phyloP scores from a whole-genome alignment of 176 grass and related monocot genomes.

The Avena eriantha region DNA sequence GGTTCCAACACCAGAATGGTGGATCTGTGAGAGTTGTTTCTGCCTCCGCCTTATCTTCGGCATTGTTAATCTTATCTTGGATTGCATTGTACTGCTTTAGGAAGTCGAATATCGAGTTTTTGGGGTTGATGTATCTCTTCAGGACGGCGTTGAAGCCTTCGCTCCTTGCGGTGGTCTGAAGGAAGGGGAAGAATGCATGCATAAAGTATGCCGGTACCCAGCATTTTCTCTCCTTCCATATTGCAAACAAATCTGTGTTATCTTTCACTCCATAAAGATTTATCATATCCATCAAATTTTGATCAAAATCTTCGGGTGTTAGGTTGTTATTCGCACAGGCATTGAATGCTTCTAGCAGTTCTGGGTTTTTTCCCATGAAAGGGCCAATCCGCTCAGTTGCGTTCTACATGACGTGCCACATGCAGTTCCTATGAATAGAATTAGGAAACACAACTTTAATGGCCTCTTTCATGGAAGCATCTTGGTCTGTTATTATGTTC shows the following conservation, averaged over 20 bases:
- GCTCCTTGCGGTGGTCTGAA: not conserved
- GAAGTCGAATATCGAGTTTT: not conserved
- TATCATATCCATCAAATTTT: not conserved
- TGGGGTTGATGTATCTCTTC: not conserved
- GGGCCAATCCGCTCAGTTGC: not conserved
- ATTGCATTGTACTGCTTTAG: not conserved
- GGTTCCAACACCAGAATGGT: no score
- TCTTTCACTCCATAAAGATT: not conserved
- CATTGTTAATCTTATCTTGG: not conserved
- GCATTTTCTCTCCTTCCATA: not conserved
- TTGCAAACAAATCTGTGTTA: not conserved
- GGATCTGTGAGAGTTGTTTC: no score
- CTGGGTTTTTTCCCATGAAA: not conserved
- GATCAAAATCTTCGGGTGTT: not conserved
- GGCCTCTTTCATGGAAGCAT: not conserved
- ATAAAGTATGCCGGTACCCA: not conserved
- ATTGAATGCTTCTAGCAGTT: not conserved
- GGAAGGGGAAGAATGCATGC: not conserved
- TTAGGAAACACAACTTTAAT: not conserved
- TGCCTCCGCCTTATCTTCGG: no score
- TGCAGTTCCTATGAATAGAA: not conserved
- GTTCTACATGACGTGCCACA: not conserved
- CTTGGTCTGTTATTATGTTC: not conserved
- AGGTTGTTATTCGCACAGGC: not conserved
- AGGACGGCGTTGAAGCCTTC: not conserved